Conservation (phyloP, 2,329 filamentous ascomycete genomes). For the Madurella fahalii region DNA sequence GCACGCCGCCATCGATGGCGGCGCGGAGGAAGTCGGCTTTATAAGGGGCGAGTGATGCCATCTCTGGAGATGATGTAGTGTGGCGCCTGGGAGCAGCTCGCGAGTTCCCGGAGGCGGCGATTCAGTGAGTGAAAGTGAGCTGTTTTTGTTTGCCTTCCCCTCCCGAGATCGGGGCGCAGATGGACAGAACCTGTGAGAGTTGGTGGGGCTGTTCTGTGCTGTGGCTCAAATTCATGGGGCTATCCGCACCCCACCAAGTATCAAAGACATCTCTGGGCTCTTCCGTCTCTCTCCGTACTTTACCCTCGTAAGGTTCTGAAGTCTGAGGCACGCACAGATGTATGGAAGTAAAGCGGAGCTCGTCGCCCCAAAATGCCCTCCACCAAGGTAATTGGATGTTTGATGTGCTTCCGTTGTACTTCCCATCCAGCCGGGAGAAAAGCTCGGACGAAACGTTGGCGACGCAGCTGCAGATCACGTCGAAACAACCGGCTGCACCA, state of each 20-base stretch:
- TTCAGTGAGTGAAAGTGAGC: background rate
- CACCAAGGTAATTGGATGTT: background rate
- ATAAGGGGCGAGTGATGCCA: conserved; percentile 54
- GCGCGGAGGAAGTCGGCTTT: conserved; percentile 70
- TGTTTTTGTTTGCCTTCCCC: background rate
- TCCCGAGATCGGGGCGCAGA: background rate
- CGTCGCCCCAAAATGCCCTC: too few relatives aligned
- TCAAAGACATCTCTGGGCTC: too few relatives aligned
- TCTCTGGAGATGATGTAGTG: conserved; percentile 25
- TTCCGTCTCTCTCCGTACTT: too few relatives aligned
- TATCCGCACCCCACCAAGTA: too few relatives aligned
- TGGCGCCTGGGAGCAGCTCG: background rate
- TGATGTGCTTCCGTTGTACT: background rate
- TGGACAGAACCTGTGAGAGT: background rate
- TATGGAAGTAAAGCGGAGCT: too few relatives aligned
- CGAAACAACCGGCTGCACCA: background rate
- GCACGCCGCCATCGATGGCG: conserved; percentile 62
- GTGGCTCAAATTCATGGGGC: too few relatives aligned
- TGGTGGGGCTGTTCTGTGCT: too few relatives aligned
- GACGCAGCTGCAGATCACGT: background rate
- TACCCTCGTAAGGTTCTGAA: too few relatives aligned
- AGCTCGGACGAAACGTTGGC: background rate
- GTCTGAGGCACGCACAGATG: too few relatives aligned
- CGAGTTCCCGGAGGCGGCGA: too few relatives aligned
- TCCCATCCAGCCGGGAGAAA: background rate